Evolutionary conservation across 768 basidiomycete species (phyloP), one percentile per base, ranked within the genome.

Genomic region (Trametes elegans): DNA sequence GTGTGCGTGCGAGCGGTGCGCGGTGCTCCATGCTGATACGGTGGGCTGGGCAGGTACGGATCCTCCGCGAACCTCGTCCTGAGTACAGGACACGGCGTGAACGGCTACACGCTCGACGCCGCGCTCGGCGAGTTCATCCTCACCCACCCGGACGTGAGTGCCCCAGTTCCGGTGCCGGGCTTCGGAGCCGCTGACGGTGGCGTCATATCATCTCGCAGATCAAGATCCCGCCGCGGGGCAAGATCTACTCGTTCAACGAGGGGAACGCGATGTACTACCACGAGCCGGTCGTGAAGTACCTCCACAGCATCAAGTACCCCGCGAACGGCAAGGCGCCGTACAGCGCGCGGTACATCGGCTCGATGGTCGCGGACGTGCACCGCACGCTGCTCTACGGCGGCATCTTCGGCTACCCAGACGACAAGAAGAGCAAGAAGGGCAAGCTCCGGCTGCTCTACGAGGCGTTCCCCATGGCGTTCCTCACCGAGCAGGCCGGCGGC

Each of bases 241-340:
- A 98, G 76, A 99, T 99, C 68, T 99, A 99, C 76, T 98, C 95
- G 3, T 96, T 98, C 80, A 99, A 99, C 71, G 97, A 99, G 75
- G 97, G 97, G 58, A 99, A 99, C 76, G 83, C 93, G 28, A 79
- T 92, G 80, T 95, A 95, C 75, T 98, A 97, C 78, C 76, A 94
- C 71, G 72, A 81, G 42, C 93, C 90, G 16, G 89, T 91, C 43
- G 74, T 73, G 45, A 82, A 84, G 38, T 96, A 96, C 73, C 81
- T 96, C 56, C 85, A 90, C 59, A 90, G 88, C 60, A 91, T 96
- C 81, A 96, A 99, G 73, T 93, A 81, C 70, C 95, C 96, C 1
- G 69, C 82, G 40, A 70, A 81, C 44, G 85, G 84, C 29, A 93
- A 87, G 71, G 75, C 82, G 23, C 95, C 96, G 9, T 96, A 97